Evolutionary conservation across 2,329 filamentous ascomycete genomes (phyloP).

Genomic region (Aspergillus phoenicis): DNA sequence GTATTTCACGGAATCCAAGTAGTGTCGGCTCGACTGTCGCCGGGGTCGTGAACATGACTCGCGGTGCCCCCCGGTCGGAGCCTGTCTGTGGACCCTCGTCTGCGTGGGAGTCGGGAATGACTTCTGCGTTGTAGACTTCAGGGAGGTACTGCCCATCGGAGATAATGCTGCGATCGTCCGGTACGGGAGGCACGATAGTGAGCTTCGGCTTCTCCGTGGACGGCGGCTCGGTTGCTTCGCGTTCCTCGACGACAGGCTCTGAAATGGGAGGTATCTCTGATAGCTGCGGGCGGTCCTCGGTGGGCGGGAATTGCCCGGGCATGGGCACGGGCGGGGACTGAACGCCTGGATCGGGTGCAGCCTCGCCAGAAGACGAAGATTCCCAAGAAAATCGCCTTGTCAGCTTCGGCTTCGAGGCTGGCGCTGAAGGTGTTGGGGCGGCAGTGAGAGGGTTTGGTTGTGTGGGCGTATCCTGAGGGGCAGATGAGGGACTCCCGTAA

Average conservation of each 20-base stretch:
- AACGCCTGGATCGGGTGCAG: constrained; percentile 18
- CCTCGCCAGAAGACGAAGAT: constrained; percentile 28
- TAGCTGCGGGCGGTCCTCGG: constrained; percentile 16
- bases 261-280: constrained; percentile 11
- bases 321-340: constrained; percentile 20
- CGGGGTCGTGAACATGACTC: constrained; percentile 17
- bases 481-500: constrained; percentile 14
- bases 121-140: constrained; percentile 18
- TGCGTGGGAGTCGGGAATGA: constrained; percentile 7
- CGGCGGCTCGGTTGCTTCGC: constrained; percentile 7
- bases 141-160: constrained; percentile 15
- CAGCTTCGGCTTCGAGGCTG: constrained; percentile 29
- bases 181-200: constrained; percentile 33
- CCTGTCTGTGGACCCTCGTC: constrained; percentile 14
- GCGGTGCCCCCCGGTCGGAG: constrained; percentile 13
- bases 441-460: neutral
- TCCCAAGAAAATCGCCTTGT: constrained; percentile 51
- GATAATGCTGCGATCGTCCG: constrained; percentile 20
- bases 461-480: constrained; percentile 8
- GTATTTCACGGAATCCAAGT: constrained; percentile 74
- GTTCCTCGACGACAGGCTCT: constrained; percentile 9
- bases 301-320: constrained; percentile 27
- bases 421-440: constrained; percentile 3
- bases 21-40: constrained; percentile 43
- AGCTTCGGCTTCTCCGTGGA: constrained; percentile 33